Conservation (phyloP, 2,329 filamentous ascomycete species). For the Thelonectria discophora region DNA sequence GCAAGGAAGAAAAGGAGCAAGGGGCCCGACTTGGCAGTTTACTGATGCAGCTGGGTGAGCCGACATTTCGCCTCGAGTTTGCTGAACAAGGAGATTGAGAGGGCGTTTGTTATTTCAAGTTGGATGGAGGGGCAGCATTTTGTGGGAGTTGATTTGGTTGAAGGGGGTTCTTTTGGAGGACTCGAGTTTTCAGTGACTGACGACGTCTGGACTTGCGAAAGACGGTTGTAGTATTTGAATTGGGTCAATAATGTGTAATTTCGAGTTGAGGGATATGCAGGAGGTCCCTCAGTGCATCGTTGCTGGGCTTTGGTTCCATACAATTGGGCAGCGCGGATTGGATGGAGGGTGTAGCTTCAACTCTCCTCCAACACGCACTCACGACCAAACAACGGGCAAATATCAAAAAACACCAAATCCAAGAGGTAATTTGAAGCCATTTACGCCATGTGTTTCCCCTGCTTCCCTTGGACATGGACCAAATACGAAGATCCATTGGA, state of each 20-base stretch:
- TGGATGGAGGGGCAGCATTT: background rate
- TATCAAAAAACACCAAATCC: background rate
- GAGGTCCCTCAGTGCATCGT: background rate
- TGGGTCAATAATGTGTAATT: background rate
- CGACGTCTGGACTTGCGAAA: background rate
- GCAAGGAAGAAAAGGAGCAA: constrained; percentile 22
- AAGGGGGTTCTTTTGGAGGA: background rate
- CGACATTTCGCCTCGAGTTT: constrained; percentile 1
- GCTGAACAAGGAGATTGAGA: background rate
- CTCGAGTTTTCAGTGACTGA: background rate
- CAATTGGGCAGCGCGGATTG: background rate
- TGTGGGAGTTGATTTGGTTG: background rate
- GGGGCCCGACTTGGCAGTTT: constrained; percentile 13
- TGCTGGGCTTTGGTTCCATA: background rate
- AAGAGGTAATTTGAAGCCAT: too few species aligned
- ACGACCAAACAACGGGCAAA: background rate
- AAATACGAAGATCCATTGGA: constrained; percentile 56
- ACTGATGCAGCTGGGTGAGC: constrained; percentile 17
- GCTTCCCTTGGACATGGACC: constrained; percentile 60
- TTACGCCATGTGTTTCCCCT: constrained; percentile 60
- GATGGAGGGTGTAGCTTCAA: background rate
- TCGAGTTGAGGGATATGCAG: background rate
- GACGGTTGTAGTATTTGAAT: background rate
- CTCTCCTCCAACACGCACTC: constrained; percentile 8
- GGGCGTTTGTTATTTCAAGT: background rate